Evolutionary conservation across 2,329 filamentous ascomycete species (phyloP).

Genomic region (Lasiodiplodia theobromae): DNA sequence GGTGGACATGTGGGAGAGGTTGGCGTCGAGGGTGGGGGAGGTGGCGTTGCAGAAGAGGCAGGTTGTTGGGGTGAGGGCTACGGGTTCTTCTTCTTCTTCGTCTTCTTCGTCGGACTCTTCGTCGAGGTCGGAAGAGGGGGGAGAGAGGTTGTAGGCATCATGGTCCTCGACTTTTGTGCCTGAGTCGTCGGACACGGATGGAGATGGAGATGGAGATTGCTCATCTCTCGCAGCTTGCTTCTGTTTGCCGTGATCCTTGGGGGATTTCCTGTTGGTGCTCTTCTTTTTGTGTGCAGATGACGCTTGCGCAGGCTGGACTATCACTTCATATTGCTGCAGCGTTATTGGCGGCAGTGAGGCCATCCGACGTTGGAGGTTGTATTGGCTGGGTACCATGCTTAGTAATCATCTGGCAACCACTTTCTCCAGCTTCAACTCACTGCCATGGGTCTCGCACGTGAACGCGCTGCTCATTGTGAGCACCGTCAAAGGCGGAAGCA

Average conservation of each 20-base stretch:
- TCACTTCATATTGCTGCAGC: background rate
- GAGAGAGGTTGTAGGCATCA: background rate
- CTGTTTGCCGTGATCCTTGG: too few relatives aligned
- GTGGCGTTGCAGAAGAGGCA: slow-evolving; percentile 44
- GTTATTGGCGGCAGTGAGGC: slow-evolving; percentile 9
- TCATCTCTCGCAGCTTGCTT: too few relatives aligned
- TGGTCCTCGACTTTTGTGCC: too few relatives aligned
- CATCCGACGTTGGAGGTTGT: background rate
- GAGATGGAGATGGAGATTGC: too few relatives aligned
- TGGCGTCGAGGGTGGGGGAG: slow-evolving; percentile 14
- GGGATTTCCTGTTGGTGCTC: too few relatives aligned
- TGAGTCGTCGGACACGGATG: too few relatives aligned
- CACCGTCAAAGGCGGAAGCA: slow-evolving; percentile 32
- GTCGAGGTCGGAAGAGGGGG: background rate
- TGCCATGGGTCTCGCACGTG: slow-evolving; percentile 37
- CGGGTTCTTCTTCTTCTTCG: background rate
- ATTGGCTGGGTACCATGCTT: background rate
- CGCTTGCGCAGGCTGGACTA: too few relatives aligned
- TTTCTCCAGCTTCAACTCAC: slow-evolving; percentile 16
- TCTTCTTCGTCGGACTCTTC: background rate
- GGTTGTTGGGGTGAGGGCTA: slow-evolving; percentile 23
- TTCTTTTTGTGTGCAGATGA: too few relatives aligned
- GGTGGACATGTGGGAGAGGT: slow-evolving; percentile 39
- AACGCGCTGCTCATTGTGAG: slow-evolving; percentile 32
- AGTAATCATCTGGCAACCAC: background rate